Conservation (phyloP, 805 yeast species). For the Kazachstania kunashirensis region DNA sequence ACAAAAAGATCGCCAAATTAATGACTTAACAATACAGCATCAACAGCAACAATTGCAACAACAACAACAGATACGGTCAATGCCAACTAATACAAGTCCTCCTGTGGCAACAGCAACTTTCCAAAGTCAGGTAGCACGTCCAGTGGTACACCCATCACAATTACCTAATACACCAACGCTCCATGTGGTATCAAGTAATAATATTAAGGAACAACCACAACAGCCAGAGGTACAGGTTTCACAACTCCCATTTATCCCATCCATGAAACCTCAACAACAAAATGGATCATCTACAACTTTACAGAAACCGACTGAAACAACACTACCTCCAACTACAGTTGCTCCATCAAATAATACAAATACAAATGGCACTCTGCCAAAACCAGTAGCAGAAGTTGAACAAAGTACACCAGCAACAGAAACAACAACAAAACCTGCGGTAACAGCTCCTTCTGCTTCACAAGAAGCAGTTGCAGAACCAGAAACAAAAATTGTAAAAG, state of each 20-base stretch:
- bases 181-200: neutral
- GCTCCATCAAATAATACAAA: neutral
- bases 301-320: conserved; percentile 6
- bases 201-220: too few relatives aligned
- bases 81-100: conserved; percentile 9
- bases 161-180: neutral
- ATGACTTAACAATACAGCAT: conserved; percentile 26
- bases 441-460: conserved; percentile 6
- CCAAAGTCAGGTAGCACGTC: conserved; percentile 1
- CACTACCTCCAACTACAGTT: neutral
- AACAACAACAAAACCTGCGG: conserved; percentile 15
- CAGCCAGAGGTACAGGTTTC: too few relatives aligned
- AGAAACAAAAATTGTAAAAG: neutral
- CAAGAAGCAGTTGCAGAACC: neutral
- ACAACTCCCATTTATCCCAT: too few relatives aligned
- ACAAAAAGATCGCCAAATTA: conserved; percentile 54
- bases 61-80: conserved; percentile 8
- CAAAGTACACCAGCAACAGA: conserved; percentile 19
- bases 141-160: neutral
- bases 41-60: conserved; percentile 19
- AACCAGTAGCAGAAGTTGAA: conserved; percentile 12
- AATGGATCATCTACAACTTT: too few relatives aligned
- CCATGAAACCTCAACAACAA: too few relatives aligned
- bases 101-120: conserved; percentile 14
- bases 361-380: neutral